Conservation (phyloP, 78 protist species). For the Dictyostelium intermedium region DNA sequence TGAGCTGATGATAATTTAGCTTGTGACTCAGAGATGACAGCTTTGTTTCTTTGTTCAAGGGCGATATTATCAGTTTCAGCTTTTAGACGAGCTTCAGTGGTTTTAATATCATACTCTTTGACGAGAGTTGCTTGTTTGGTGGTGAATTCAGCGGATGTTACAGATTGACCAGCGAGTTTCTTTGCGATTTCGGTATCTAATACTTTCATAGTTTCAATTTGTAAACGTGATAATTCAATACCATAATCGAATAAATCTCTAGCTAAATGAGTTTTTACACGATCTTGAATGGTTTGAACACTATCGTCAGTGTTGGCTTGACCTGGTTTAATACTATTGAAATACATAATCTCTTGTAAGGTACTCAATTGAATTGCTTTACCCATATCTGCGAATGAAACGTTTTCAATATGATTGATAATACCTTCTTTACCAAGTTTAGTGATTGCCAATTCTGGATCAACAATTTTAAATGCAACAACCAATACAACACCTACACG, state of each 20-base stretch:
- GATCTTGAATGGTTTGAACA: constrained; percentile 70
- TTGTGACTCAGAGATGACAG: constrained; percentile 39
- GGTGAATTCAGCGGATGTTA: constrained; percentile 49
- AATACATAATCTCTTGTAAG: constrained; percentile 58
- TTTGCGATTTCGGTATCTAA: constrained; percentile 51
- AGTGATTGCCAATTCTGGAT: constrained; percentile 65
- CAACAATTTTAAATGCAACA: constrained; percentile 60
- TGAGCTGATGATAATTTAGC: constrained; percentile 48
- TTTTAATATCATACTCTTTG: constrained; percentile 63
- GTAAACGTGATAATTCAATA: constrained; percentile 55
- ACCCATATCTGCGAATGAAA: constrained; percentile 75
- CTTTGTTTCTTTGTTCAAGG: constrained; percentile 18
- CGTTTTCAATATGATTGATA: constrained; percentile 54
- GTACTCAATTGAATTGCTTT: constrained; percentile 65
- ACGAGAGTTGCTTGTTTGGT: constrained; percentile 54
- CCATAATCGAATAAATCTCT: constrained; percentile 32
- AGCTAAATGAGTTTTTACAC: constrained; percentile 46
- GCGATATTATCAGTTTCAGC: constrained; percentile 69
- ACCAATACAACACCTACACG: constrained; percentile 70
- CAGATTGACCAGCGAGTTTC: constrained; percentile 52
- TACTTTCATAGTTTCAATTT: constrained; percentile 64
- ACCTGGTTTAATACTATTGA: constrained; percentile 43
- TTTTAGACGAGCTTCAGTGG: constrained; percentile 54
- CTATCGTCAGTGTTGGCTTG: background rate
- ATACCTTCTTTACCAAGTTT: constrained; percentile 65